Conservation (phyloP, 2,329 filamentous ascomycete species). For the Knoxdaviesia capensis region DNA sequence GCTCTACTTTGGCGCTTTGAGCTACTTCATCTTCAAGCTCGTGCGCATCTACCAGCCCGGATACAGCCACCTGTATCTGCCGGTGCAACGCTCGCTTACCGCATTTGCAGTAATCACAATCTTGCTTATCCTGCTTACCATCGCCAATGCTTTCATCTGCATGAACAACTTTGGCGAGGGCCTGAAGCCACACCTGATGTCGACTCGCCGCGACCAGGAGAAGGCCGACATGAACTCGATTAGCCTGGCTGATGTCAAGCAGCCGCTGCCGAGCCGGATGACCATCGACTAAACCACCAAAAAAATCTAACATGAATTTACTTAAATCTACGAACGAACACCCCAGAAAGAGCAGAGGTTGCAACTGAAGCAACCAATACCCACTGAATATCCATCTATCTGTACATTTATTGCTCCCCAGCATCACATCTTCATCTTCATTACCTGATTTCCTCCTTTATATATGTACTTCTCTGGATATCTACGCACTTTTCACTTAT, state of each 20-base stretch:
- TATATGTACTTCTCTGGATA: background rate
- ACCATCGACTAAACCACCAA: conserved; percentile 31
- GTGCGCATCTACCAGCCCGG: conserved; percentile 72
- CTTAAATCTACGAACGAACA: conserved; percentile 3
- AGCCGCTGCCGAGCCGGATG: conserved; percentile 33
- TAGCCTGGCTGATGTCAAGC: conserved; percentile 35
- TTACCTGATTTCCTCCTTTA: background rate
- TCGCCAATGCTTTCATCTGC: conserved; percentile 70
- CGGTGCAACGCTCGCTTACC: conserved; percentile 70
- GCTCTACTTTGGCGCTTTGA: conserved; percentile 72
- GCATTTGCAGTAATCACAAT: conserved; percentile 91
- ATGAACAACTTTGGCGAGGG: conserved; percentile 80
- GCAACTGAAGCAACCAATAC: background rate
- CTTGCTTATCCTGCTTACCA: conserved; percentile 70
- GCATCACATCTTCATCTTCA: background rate
- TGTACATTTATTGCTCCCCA: background rate
- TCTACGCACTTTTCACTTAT: background rate
- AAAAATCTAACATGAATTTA: background rate
- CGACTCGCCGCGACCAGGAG: conserved; percentile 25
- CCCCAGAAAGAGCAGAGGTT: background rate
- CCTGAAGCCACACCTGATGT: conserved; percentile 66
- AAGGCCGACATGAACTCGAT: conserved; percentile 36
- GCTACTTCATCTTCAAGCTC: conserved; percentile 96
- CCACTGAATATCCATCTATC: background rate
- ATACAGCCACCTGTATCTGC: conserved; percentile 42